Percentiles rank a stretch among this genome's conserved stretches.
phyloP scores from a whole-genome alignment of 2,329 filamentous ascomycete genomes.

The Cladosporium phlei region DNA sequence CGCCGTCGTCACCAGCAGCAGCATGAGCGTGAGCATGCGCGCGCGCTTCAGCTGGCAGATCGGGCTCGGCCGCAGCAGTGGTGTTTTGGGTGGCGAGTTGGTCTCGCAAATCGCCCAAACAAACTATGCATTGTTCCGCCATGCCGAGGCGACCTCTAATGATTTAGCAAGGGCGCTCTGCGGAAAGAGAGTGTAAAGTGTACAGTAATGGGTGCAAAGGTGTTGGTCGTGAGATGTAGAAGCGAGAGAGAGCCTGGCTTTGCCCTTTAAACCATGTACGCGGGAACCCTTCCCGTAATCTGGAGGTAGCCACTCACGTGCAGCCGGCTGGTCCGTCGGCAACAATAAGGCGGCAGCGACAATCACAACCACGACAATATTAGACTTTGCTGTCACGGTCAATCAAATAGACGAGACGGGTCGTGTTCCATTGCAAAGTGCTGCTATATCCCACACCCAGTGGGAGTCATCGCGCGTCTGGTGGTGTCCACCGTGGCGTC shows the following conservation, averaged over 20 bases:
- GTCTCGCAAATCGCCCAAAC: conserved; percentile 63
- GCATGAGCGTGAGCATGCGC: no score
- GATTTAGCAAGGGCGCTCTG: neutral
- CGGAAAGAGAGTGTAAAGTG: no score
- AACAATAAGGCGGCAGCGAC: no score
- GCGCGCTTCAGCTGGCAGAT: conserved; percentile 35
- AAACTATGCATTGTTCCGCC: conserved; percentile 68
- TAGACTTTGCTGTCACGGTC: no score
- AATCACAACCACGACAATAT: neutral
- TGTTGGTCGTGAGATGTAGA: conserved; percentile 1
- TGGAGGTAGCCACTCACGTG: no score
- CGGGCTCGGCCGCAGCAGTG: neutral
- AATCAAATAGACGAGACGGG: no score
- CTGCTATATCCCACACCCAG: no score
- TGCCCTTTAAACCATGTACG: no score
- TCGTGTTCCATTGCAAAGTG: no score
- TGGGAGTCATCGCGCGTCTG: neutral
- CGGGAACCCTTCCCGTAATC: no score
- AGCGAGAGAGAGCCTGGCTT: conserved; percentile 2
- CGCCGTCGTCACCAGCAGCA: conserved; percentile 18
- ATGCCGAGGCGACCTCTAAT: conserved; percentile 34
- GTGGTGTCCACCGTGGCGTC: neutral
- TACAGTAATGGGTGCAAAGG: no score
- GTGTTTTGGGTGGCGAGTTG: conserved; percentile 42
- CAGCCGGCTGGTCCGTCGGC: no score